Base-by-base conservation (phyloP, 2,329 filamentous ascomycete species). In the Daldinia sp. region DNA sequence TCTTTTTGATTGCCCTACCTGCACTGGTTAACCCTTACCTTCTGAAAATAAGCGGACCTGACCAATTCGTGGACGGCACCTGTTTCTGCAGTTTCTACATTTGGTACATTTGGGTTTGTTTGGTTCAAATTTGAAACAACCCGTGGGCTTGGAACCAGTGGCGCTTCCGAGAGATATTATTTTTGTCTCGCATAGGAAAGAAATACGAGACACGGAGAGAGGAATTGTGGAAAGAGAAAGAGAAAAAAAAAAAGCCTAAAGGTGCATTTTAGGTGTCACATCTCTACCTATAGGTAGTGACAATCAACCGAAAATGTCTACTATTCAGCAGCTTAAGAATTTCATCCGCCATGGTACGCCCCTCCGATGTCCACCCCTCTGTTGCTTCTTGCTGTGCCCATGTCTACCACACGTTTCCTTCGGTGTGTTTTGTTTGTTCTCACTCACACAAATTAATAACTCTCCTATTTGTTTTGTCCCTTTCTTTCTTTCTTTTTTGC, bases 281-380 rank as follows among this genome's bases (percentile, higher is more conserved):
- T 72, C 61, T 60, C n/a, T n/a, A n/a, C n/a, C n/a, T n/a, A n/a
- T n/a, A n/a, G n/a, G n/a, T n/a, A n/a, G n/a, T n/a, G n/a, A n/a
- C n/a, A n/a, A 48, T 34, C 47, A 39, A 64, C 32, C 59, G 68
- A 77, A 70, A 41, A 88, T 88, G 86, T 88, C 86, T 73, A 87
- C 86, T 70, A 96, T 97, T 81, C 94, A 97, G 82, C 95, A 95
- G 77, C 87, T 97, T 73, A 97, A 98, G 81, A 97, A 97, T 80
- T 96, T 98, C 80, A 95, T 98, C 80, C 92, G 94, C 70, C 94
- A 97, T 83, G 94, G 86, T 88, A 80, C 58, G 82, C 49, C 47
- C 35, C 61, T 55, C 29, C 50, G 47, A 59, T 57, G 47, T 21
- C 47, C 41, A 17, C 35, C 25, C 51, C 39, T 53, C 53, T 35